Conservation (phyloP, 768 basidiomycete genomes). For the Stropharia rugosoannulata region DNA sequence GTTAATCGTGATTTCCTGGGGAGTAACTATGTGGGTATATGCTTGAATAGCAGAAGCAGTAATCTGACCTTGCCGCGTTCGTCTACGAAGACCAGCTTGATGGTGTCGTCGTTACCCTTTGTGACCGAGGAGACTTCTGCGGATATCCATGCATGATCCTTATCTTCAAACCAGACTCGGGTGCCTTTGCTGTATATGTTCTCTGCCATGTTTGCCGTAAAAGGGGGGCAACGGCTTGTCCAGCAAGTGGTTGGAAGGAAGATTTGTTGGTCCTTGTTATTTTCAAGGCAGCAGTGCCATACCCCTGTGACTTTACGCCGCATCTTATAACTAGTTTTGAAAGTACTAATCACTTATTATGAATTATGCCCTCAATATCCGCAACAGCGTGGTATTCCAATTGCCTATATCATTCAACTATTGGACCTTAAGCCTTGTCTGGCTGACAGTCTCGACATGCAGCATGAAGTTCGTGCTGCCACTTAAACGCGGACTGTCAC, state of each 20-base stretch:
- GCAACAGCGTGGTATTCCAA: no score
- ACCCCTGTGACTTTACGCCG: slow-evolving; percentile 6
- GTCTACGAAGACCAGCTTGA: slow-evolving; percentile 85
- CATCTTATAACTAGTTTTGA: not conserved
- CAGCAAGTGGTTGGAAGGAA: slow-evolving; percentile 26
- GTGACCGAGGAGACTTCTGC: slow-evolving; percentile 74
- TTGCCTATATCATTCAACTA: no score
- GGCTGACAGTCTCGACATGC: no score
- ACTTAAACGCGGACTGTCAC: no score
- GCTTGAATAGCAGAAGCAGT: slow-evolving; percentile 7
- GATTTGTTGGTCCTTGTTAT: slow-evolving; percentile 25
- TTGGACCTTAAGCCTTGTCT: no score
- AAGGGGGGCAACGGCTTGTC: slow-evolving; percentile 25
- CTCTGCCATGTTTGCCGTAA: slow-evolving; percentile 65
- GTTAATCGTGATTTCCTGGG: slow-evolving; percentile 74
- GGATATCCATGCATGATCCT: slow-evolving; percentile 92
- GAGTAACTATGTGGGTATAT: slow-evolving; percentile 8
- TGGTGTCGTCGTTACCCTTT: slow-evolving; percentile 66
- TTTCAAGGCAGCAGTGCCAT: slow-evolving; percentile 11
- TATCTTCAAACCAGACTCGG: slow-evolving; percentile 91
- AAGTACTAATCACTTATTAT: not conserved
- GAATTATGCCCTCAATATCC: not conserved
- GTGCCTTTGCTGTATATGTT: slow-evolving; percentile 91
- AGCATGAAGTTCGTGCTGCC: no score
- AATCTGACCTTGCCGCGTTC: slow-evolving; percentile 84